Conservation (phyloP, 345 rosid species). For the Gossypium raimondii region DNA sequence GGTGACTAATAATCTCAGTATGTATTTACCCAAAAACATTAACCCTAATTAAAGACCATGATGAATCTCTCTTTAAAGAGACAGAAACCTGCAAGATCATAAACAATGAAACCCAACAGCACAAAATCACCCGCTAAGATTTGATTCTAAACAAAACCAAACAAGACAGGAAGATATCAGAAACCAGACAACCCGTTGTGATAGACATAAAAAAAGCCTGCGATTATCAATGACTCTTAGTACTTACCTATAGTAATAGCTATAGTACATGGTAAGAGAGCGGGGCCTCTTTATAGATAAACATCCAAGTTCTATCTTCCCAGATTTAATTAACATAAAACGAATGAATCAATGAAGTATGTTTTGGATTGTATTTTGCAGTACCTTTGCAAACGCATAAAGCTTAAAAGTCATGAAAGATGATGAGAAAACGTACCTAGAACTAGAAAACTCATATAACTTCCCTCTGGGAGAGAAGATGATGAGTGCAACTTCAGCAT, state of each 20-base stretch:
- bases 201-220: slow-evolving; percentile 17
- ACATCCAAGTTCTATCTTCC: background rate
- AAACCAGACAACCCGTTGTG: slow-evolving; percentile 13
- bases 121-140: slow-evolving; percentile 14
- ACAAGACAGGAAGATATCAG: background rate
- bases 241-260: slow-evolving; percentile 1
- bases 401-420: background rate
- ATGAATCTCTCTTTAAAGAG: background rate
- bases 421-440: slow-evolving; percentile 34
- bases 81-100: slow-evolving; percentile 10
- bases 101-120: slow-evolving; percentile 10
- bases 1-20: background rate
- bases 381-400: background rate
- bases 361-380: background rate
- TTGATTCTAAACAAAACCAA: background rate
- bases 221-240: background rate
- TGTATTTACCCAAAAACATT: background rate
- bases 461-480: slow-evolving; percentile 73
- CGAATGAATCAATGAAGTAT: background rate
- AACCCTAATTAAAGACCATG: slow-evolving; percentile 17
- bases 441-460: slow-evolving; percentile 59
- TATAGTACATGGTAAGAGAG: background rate
- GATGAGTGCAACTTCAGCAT: slow-evolving; percentile 70
- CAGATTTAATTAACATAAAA: background rate
- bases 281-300: background rate